Evolutionary conservation across 495 filamentous ascomycete species (phyloP).

Genomic region (Penicillium soppii): DNA sequence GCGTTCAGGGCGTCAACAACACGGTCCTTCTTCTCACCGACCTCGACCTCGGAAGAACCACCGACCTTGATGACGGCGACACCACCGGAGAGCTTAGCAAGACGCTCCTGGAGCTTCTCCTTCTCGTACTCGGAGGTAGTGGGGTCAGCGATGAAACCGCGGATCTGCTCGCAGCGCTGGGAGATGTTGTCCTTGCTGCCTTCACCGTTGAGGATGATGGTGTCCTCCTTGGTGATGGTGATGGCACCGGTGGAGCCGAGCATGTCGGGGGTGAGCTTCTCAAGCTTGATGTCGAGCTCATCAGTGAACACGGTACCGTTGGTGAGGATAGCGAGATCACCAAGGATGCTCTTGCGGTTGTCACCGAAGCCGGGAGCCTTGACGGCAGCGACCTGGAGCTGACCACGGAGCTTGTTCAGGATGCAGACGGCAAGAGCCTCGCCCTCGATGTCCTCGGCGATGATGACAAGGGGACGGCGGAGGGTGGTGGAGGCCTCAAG

Average conservation of each 20-base stretch:
- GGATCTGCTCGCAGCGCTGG: conserved; percentile 98
- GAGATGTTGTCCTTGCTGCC: conserved; percentile 91
- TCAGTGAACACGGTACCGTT: conserved; percentile 97
- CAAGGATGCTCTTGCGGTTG: conserved; percentile 99
- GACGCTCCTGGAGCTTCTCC: conserved; percentile 99
- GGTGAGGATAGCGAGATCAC: conserved; percentile 91
- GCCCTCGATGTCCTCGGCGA: conserved; percentile 98
- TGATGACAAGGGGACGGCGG: conserved; percentile 94
- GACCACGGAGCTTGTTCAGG: conserved; percentile 98
- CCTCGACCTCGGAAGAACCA: conserved; percentile 95
- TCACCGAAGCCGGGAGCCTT: conserved; percentile 99
- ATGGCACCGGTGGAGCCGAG: conserved; percentile 96
- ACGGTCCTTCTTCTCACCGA: conserved; percentile 99
- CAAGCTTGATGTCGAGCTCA: conserved; percentile 97
- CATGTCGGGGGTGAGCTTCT: conserved; percentile 94
- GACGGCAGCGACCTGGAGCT: conserved; percentile 96
- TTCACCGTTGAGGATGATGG: conserved; percentile 97
- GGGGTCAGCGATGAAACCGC: conserved; percentile 91
- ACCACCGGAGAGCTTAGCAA: conserved; percentile 98
- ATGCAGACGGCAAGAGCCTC: conserved; percentile 98
- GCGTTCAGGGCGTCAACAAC: conserved; percentile 98
- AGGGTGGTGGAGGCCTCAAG: conserved; percentile 95
- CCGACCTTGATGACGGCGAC: conserved; percentile 99
- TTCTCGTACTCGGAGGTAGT: conserved; percentile 98
- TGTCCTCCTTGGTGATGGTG: conserved; percentile 99